phyloP scores from a whole-genome alignment of 768 basidiomycete genomes.

The Hypholoma fasciculare region DNA sequence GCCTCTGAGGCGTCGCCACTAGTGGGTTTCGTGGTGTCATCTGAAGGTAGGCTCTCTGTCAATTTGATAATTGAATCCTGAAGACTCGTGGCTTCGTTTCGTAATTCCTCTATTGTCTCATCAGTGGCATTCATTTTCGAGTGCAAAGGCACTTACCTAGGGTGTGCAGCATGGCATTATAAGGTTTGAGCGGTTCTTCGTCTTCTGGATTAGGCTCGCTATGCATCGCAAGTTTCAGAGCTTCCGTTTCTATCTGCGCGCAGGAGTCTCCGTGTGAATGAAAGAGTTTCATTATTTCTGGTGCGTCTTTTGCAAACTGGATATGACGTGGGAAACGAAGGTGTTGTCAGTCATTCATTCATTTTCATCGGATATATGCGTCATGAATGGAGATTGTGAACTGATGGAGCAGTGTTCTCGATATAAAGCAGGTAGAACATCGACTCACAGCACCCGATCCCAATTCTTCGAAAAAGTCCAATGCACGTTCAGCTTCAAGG shows the following conservation, averaged over 20 bases:
- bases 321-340: neutral
- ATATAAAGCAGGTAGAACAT: constrained; percentile 3
- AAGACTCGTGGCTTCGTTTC: constrained; percentile 24
- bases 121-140: constrained; percentile 1
- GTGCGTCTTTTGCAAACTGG: constrained; percentile 45
- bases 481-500: constrained; percentile 40
- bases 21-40: neutral
- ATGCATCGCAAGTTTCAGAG: constrained; percentile 39
- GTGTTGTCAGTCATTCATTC: no score
- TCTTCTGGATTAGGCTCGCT: constrained; percentile 28
- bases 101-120: constrained; percentile 22
- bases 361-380: no score
- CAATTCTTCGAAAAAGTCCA: constrained; percentile 49
- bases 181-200: constrained; percentile 40
- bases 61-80: constrained; percentile 27
- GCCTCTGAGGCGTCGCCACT: constrained; percentile 23
- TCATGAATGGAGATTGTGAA: no score
- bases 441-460: constrained; percentile 31
- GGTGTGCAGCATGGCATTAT: constrained; percentile 41
- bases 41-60: constrained; percentile 10
- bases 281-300: constrained; percentile 49
- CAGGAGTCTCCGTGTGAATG: constrained; percentile 46
- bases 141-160: constrained; percentile 31
- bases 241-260: constrained; percentile 38
- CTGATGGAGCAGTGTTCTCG: no score